Percentiles rank a stretch among this genome's conserved stretches.
phyloP scores from a whole-genome alignment of 164 flowering plant genomes.

The Vitis rupestris region DNA sequence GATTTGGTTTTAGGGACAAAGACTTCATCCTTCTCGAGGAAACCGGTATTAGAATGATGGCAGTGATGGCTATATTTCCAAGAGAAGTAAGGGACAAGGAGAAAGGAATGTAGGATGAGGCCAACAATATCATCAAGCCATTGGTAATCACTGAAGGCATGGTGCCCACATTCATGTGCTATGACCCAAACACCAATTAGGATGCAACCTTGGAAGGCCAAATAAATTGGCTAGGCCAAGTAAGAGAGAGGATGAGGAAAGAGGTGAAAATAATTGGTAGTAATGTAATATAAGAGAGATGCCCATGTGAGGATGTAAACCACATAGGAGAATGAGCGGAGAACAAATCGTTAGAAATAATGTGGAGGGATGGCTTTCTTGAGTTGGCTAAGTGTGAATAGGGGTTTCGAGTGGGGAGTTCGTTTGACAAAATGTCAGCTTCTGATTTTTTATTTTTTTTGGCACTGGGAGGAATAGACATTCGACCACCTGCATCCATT shows the following conservation, averaged over 20 bases:
- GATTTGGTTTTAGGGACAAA: slow-evolving; percentile 75
- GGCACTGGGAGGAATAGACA: no score
- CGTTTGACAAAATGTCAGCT: no score
- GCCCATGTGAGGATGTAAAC: slow-evolving; percentile 5
- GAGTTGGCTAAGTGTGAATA: no score
- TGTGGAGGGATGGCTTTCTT: no score
- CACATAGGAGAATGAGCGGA: no score
- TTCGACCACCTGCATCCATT: no score
- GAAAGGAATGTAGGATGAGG: slow-evolving; percentile 65
- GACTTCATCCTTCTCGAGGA: slow-evolving; percentile 78
- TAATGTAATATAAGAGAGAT: slow-evolving; percentile 45
- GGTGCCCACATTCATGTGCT: slow-evolving; percentile 95
- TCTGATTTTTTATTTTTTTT: no score
- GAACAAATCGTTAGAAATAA: no score
- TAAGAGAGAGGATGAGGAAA: slow-evolving; percentile 47
- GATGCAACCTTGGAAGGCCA: slow-evolving; percentile 67
- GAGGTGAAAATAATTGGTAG: slow-evolving; percentile 47
- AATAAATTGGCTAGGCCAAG: slow-evolving; percentile 64
- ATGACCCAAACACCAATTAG: slow-evolving; percentile 85
- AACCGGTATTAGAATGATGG: slow-evolving; percentile 85
- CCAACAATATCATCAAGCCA: slow-evolving; percentile 87
- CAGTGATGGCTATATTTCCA: slow-evolving; percentile 92
- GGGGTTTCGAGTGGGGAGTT: no score
- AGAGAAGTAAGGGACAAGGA: slow-evolving; percentile 86
- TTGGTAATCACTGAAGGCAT: slow-evolving; percentile 82